phyloP scores from a whole-genome alignment of 164 flowering plant species.

The Annona squamosa region DNA sequence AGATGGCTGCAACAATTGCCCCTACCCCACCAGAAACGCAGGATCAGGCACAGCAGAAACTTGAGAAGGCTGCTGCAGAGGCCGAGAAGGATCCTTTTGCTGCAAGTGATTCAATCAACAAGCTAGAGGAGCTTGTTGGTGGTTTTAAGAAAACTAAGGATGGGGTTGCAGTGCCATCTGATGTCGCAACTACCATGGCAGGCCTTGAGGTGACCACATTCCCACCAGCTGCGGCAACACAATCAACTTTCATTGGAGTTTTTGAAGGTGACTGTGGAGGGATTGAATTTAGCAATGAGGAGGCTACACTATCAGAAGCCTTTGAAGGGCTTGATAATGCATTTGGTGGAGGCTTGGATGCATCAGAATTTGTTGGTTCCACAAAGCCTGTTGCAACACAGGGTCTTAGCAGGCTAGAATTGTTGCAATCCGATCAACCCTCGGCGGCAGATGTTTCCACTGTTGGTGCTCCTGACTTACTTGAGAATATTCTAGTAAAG shows the following conservation, averaged over 20 bases:
- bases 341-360: constrained; percentile 97
- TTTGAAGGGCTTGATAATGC: constrained; percentile 88
- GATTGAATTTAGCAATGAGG: constrained; percentile 74
- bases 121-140: constrained; percentile 64
- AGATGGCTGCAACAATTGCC: constrained; percentile 47
- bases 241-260: constrained; percentile 68
- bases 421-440: constrained; percentile 44
- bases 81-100: constrained; percentile 86
- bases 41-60: constrained; percentile 29
- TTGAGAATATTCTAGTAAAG: constrained; percentile 71
- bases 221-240: constrained; percentile 91
- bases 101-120: constrained; percentile 72
- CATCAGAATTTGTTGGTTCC: constrained; percentile 78
- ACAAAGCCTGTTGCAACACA: constrained; percentile 42
- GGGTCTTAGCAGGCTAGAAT: constrained; percentile 72
- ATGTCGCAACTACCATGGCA: constrained; percentile 59
- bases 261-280: constrained; percentile 99
- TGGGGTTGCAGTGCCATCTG: constrained; percentile 24
- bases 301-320: constrained; percentile 63
- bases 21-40: constrained; percentile 20
- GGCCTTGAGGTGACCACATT: constrained; percentile 80
- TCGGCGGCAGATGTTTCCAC: constrained; percentile 20
- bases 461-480: constrained; percentile 36
- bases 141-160: constrained; percentile 86
- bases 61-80: constrained; percentile 28